Base-by-base conservation (phyloP, 331 rosid genomes). In the Quercus phellos region DNA sequence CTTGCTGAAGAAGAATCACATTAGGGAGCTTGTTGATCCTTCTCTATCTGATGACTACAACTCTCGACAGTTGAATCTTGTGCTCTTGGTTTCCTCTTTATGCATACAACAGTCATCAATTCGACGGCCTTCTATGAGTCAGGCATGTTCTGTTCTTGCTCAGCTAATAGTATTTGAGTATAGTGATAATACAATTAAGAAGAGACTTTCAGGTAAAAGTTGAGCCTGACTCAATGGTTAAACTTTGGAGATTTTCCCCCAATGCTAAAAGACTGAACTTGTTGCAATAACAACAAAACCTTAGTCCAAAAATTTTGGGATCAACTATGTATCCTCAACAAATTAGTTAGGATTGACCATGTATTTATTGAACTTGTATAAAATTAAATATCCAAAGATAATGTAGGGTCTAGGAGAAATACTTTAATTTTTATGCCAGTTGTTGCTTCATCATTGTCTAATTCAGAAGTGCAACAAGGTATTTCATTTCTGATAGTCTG, bases 61-160 rank as follows among this genome's bases (percentile, higher is more conserved):
- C 75, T 70, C 79, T 32, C 74, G 76, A 32, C 87, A 95, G 74
- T 74, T 89, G 81, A 90, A 87, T 84, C 85, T 93, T 29, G 75
- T 90, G 85, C 86, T 93, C 74, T 76, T 95, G 81, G 90, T 88
- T 46, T 98, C 98, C 70, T 90, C 96, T 68, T 76, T 89, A 42
- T 93, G 99, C 91, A 93, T 93, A 79, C 96, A 90, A 30, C 90
- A 76, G 38, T 91, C 96, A 55, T 90, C 99, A 17, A 90, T 90
- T 74, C 94, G 93, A 38, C 91, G 99, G 5, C 99, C 99, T 26
- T 83, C 88, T 70, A 89, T 90, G 81, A 84, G 81, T 75, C 92
- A 95, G 98, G 99, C 80, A 85, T 24, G 81, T 75, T 67, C 14
- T 79, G 24, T 42, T 43, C 29, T n/a, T 75, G 29, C 14, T 2